Conservation (phyloP, 768 basidiomycete genomes). For the Lentinula detonsa region DNA sequence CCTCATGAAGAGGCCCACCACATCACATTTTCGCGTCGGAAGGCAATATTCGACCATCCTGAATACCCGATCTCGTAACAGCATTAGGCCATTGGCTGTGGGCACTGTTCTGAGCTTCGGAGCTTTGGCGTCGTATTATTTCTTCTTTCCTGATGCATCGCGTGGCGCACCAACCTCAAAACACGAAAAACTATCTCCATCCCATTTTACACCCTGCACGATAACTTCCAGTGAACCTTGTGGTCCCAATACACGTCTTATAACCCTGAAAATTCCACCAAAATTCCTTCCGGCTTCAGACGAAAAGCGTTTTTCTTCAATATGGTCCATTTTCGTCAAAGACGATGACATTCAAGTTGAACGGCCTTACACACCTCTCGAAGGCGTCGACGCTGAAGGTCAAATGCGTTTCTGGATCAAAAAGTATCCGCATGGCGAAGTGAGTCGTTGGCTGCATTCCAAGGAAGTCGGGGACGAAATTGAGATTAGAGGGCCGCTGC, state of each 20-base stretch:
- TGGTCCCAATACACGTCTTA: slow-evolving; percentile 56
- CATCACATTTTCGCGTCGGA: too few species aligned
- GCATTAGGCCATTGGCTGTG: neutral
- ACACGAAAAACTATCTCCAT: slow-evolving; percentile 34
- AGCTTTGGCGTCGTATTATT: slow-evolving; percentile 38
- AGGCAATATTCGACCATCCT: neutral
- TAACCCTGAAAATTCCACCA: slow-evolving; percentile 54
- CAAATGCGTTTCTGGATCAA: slow-evolving; percentile 78
- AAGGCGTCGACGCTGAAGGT: slow-evolving; percentile 62
- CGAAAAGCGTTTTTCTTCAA: slow-evolving; percentile 28
- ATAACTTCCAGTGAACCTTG: slow-evolving; percentile 46
- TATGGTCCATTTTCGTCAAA: slow-evolving; percentile 79
- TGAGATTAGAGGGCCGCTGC: slow-evolving; percentile 72
- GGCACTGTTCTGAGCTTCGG: slow-evolving; percentile 30
- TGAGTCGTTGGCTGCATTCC: slow-evolving; percentile 77
- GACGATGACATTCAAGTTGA: slow-evolving; percentile 89
- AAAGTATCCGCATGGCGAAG: slow-evolving; percentile 72
- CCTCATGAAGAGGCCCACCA: too few species aligned
- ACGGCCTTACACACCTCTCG: slow-evolving; percentile 76
- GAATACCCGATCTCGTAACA: neutral
- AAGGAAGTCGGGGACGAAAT: slow-evolving; percentile 60
- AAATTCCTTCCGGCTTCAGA: slow-evolving; percentile 24
- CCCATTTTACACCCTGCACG: slow-evolving; percentile 55
- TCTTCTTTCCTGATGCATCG: slow-evolving; percentile 45
- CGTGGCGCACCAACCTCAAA: slow-evolving; percentile 35